These are phyloP conservation scores for Phytophthora tubulina DNA, from an alignment of 352 stramenopile genomes.

Conservation along the genomic window DNA sequence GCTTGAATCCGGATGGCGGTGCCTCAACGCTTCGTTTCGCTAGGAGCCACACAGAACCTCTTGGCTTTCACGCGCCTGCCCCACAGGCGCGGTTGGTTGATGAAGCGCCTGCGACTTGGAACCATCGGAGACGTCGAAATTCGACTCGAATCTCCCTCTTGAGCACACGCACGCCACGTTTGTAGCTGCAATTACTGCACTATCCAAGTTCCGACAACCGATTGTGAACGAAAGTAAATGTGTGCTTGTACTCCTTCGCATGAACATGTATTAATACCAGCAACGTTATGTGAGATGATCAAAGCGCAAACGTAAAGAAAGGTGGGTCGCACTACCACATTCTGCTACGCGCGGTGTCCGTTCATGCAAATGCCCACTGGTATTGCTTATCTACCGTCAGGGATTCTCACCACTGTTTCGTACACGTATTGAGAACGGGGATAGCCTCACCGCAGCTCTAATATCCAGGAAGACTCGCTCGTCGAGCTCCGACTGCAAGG, in stretches of 20 bases:
- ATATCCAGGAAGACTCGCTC: too few relatives aligned
- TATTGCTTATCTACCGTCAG: too few relatives aligned
- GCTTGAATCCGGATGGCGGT: constrained; percentile 20
- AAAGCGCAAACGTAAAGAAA: neutral
- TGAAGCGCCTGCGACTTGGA: neutral
- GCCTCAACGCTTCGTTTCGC: constrained; percentile 19
- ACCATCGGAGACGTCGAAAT: too few relatives aligned
- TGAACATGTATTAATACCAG: neutral
- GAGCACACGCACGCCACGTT: neutral
- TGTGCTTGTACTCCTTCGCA: too few relatives aligned
- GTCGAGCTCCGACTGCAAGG: too few relatives aligned
- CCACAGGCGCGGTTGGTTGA: neutral
- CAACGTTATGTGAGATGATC: neutral
- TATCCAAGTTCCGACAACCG: constrained; percentile 17
- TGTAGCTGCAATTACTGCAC: constrained; percentile 17
- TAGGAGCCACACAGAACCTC: constrained; percentile 16
- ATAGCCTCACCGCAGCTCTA: neutral
- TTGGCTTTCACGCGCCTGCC: constrained; percentile 9
- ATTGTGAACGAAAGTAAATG: neutral
- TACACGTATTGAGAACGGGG: neutral
- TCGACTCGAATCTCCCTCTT: neutral
- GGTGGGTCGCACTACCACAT: neutral
- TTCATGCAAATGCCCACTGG: neutral
- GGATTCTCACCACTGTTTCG: too few relatives aligned
- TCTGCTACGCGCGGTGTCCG: neutral